Percentiles rank a stretch among this genome's conserved stretches.
Conservation (phyloP, 805 yeast genomes). For the Candida adriatica region DNA sequence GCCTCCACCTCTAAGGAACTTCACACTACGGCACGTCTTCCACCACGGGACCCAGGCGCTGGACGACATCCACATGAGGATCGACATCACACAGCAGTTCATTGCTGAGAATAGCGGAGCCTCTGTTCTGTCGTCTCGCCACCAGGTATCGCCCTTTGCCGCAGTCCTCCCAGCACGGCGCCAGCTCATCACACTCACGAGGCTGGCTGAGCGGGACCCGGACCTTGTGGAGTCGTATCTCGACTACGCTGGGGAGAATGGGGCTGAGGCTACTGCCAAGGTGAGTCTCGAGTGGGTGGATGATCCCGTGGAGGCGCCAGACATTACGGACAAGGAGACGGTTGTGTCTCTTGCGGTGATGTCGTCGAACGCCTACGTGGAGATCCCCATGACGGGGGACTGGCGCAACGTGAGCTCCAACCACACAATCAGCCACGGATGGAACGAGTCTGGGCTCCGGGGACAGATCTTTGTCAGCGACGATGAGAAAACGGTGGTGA, state of each 20-base stretch:
- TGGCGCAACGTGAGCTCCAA: conserved; percentile 80
- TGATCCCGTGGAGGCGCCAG: conserved; percentile 56
- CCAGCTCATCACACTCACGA: conserved; percentile 22
- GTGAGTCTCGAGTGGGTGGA: conserved; percentile 60
- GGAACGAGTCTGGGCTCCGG: conserved; percentile 79
- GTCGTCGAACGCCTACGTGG: conserved; percentile 88
- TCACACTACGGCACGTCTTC: conserved; percentile 47
- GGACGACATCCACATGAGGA: conserved; percentile 37
- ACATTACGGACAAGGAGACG: conserved; percentile 68
- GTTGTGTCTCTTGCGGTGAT: conserved; percentile 71
- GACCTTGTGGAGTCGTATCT: conserved; percentile 62
- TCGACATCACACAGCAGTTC: conserved; percentile 42
- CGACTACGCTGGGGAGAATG: conserved; percentile 37
- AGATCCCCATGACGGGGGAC: conserved; percentile 67
- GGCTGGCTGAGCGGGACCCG: conserved; percentile 46
- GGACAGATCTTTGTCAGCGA: conserved; percentile 82
- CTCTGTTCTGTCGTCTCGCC: too few species aligned
- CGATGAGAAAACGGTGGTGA: conserved; percentile 53
- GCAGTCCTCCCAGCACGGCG: conserved; percentile 25
- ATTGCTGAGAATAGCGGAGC: conserved; percentile 19
- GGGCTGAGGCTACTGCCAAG: conserved; percentile 28
- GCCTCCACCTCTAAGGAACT: conserved; percentile 9
- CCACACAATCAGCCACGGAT: conserved; percentile 63
- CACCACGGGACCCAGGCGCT: conserved; percentile 52
- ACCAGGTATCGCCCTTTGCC: conserved; percentile 33